phyloP scores from a whole-genome alignment of 2,329 filamentous ascomycete genomes.

The Tolypocladium inflatum region DNA sequence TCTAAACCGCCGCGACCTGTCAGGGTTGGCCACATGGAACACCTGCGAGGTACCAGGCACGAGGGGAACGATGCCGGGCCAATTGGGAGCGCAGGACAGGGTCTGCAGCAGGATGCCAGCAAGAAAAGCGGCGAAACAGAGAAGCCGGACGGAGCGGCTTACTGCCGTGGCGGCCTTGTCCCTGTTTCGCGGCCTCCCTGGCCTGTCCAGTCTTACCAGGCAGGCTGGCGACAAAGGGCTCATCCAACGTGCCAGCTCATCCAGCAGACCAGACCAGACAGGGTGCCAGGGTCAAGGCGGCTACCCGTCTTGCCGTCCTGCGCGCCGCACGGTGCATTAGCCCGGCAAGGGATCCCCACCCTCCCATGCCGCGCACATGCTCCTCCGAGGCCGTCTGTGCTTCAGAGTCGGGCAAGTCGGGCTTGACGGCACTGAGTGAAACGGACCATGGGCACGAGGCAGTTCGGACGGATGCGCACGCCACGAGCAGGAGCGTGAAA shows the following conservation, averaged over 20 bases:
- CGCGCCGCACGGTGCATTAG: not conserved
- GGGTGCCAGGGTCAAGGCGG: not conserved
- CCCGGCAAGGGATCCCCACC: not conserved
- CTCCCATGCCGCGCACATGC: not conserved
- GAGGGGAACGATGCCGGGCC: constrained; percentile 14
- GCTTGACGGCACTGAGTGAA: not conserved
- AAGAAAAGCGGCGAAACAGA: not conserved
- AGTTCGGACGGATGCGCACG: not conserved
- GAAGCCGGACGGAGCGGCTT: not conserved
- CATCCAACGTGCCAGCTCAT: not conserved
- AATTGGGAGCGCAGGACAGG: constrained; percentile 13
- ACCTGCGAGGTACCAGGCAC: constrained; percentile 32
- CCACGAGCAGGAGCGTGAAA: not conserved
- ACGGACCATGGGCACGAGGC: not conserved
- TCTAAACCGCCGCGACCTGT: constrained; percentile 15
- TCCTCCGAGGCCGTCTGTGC: not conserved
- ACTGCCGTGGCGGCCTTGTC: not conserved
- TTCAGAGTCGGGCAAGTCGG: not conserved
- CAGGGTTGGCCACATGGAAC: constrained; percentile 27
- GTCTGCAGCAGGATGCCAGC: not conserved
- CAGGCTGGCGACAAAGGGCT: not conserved
- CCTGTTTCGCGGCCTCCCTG: not conserved
- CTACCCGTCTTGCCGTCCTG: not conserved
- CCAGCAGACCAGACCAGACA: not conserved
- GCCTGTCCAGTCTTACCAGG: not conserved